Conservation (phyloP, 2,329 filamentous ascomycete species). For the Pseudocercospora musae region DNA sequence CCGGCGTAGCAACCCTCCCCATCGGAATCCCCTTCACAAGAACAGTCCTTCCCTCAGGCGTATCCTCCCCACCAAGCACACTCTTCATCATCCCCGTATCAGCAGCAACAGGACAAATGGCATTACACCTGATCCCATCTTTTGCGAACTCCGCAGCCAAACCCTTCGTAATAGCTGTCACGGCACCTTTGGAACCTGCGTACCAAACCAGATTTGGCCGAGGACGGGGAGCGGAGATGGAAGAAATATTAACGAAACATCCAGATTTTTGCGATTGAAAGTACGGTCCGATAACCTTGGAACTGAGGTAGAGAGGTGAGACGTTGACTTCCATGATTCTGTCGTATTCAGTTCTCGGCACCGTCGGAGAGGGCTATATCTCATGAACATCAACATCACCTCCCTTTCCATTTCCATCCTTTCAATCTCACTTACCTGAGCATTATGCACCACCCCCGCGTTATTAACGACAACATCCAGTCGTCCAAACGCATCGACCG, state of each 20-base stretch:
- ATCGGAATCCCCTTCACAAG: constrained; percentile 27
- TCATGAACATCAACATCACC: not conserved
- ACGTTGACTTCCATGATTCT: constrained; percentile 36
- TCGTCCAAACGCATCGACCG: constrained; percentile 23
- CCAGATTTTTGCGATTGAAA: constrained; percentile 28
- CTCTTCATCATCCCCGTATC: constrained; percentile 30
- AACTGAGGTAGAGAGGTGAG: constrained; percentile 33
- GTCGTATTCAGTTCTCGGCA: constrained; percentile 33
- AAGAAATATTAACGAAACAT: constrained; percentile 31
- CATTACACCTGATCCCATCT: constrained; percentile 27
- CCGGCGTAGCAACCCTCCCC: constrained; percentile 26
- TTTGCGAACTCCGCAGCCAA: constrained; percentile 31
- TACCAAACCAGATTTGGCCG: constrained; percentile 33
- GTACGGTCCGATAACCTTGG: constrained; percentile 32
- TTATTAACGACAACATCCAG: constrained; percentile 31
- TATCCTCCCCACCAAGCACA: constrained; percentile 21
- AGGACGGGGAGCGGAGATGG: constrained; percentile 27
- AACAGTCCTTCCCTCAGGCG: constrained; percentile 21
- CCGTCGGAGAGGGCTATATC: constrained; percentile 25
- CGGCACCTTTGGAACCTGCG: constrained; percentile 29
- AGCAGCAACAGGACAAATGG: constrained; percentile 29
- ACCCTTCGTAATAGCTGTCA: constrained; percentile 24
- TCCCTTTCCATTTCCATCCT: not conserved
- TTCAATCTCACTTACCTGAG: constrained; percentile 12
- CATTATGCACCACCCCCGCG: constrained; percentile 25